Base-by-base conservation (phyloP, 495 filamentous ascomycete genomes). In the Podospora anserina region DNA sequence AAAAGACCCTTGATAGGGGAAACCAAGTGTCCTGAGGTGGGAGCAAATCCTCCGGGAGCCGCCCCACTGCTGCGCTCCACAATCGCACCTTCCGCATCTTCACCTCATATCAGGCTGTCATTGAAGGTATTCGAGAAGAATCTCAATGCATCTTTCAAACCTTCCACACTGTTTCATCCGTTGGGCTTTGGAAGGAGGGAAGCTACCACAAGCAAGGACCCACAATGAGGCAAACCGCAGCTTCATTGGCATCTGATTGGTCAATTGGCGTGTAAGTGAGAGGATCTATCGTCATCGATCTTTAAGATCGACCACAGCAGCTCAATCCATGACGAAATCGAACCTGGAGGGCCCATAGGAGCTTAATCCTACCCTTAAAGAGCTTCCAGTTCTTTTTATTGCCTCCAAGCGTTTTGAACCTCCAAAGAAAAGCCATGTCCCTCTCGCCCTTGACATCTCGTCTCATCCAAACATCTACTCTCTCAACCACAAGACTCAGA, bases 181-280 rank as follows among this genome's bases (percentile, higher is more conserved):
- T 49, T 49, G 39, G 39, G 30, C 30, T 32, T 32, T 49, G 39
- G 39, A 49, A 23, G 23, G 23, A 23, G 23, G 23, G 23, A 23
- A 49, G 39, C 39, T 18, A 11, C 39, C 39, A 49, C 39, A 49
- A 49, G 39, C 39, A 3, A 6, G 34, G 39, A 49, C 39, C 39
- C 39, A 49, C 39, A 11, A 0, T 49, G 39, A 49, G 39, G 39
- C 39, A 49, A 16, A 49, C 39, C 39, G 39, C 39, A 49, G 39
- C 39, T 49, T 11, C 15, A 0, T 5, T 2, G 39, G 15, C 9
- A 16, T 49, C 27, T 61, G 62, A 65, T 69, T 69, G 67, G 63
- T 23, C 67, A 61, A 57, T 59, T 44, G 57, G 7, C 57, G 44
- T 69, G 57, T 56, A 65, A 69, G 62, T 65, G 32, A 62, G 11